These are phyloP conservation scores for Tieghemiomyces parasiticus DNA, from an alignment of 192 early-diverging fungal species.

Conservation along the genomic window DNA sequence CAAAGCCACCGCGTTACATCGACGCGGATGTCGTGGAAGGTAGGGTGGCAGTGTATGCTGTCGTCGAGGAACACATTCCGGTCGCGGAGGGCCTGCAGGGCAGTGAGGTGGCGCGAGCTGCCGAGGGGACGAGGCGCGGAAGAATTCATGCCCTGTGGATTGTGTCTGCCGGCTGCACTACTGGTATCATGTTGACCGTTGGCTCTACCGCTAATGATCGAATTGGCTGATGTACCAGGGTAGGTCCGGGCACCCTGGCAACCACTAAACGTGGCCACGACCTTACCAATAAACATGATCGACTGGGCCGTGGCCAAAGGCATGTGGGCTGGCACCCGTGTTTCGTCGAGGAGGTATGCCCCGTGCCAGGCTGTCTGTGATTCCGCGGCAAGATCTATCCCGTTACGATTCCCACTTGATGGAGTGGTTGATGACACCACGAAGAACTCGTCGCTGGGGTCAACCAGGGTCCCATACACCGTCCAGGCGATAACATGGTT, in stretches of 20 bases:
- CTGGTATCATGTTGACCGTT: background rate
- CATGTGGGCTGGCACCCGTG: background rate
- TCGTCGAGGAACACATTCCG: background rate
- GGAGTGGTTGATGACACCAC: background rate
- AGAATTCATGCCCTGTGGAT: background rate
- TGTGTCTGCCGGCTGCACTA: background rate
- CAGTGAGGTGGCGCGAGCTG: background rate
- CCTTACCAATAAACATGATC: background rate
- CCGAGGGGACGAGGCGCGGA: background rate
- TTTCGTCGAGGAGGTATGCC: background rate
- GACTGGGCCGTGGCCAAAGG: background rate
- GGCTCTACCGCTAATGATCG: background rate
- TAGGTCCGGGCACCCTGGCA: background rate
- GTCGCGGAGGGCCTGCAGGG: background rate
- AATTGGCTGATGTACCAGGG: background rate
- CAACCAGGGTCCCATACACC: conserved; percentile 3
- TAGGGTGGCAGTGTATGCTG: background rate
- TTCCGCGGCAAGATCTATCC: background rate
- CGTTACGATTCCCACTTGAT: too few species aligned
- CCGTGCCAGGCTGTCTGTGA: background rate
- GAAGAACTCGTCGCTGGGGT: conserved; percentile 2
- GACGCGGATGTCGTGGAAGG: background rate
- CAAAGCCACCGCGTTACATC: conserved; percentile 8
- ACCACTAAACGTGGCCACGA: background rate
- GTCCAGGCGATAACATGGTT: background rate